These are phyloP conservation scores for Saturnispora dispora DNA, from an alignment of 805 yeast species.

Conservation along the genomic window DNA sequence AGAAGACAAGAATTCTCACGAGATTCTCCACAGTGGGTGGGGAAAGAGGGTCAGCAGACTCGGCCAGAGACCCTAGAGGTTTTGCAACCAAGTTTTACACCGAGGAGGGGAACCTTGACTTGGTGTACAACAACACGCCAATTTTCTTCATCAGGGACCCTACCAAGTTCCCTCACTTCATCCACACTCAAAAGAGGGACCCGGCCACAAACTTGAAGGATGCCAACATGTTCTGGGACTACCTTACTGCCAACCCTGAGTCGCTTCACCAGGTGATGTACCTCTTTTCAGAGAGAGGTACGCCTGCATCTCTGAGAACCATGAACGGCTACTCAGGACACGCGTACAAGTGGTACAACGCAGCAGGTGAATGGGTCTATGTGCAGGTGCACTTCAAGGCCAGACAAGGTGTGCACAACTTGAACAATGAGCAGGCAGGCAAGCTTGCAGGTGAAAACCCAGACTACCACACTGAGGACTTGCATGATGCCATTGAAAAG, in stretches of 20 bases:
- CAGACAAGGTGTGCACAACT: constrained; percentile 45
- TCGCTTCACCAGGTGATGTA: constrained; percentile 65
- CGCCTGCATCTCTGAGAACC: constrained; percentile 64
- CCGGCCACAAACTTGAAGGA: constrained; percentile 76
- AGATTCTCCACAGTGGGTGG: constrained; percentile 88
- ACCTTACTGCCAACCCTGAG: constrained; percentile 64
- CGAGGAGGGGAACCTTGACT: constrained; percentile 75
- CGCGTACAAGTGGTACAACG: constrained; percentile 71
- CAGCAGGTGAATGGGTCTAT: constrained; percentile 66
- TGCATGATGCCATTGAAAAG: constrained; percentile 66
- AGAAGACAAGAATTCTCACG: constrained; percentile 63
- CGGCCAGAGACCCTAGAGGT: constrained; percentile 85
- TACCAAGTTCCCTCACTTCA: constrained; percentile 76
- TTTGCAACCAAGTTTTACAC: constrained; percentile 74
- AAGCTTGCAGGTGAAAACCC: constrained; percentile 68
- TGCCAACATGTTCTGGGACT: constrained; percentile 81
- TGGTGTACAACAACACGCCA: constrained; percentile 82
- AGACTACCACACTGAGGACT: constrained; percentile 71
- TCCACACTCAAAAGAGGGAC: constrained; percentile 83
- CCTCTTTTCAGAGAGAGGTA: constrained; percentile 74
- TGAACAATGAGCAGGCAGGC: constrained; percentile 60
- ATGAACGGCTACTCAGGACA: constrained; percentile 86
- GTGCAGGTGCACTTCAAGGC: constrained; percentile 68
- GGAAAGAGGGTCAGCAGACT: constrained; percentile 71
- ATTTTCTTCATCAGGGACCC: constrained; percentile 81